phyloP scores from a whole-genome alignment of 1,284 basidiomycete genomes.

The Ceraceosorus guamensis region DNA sequence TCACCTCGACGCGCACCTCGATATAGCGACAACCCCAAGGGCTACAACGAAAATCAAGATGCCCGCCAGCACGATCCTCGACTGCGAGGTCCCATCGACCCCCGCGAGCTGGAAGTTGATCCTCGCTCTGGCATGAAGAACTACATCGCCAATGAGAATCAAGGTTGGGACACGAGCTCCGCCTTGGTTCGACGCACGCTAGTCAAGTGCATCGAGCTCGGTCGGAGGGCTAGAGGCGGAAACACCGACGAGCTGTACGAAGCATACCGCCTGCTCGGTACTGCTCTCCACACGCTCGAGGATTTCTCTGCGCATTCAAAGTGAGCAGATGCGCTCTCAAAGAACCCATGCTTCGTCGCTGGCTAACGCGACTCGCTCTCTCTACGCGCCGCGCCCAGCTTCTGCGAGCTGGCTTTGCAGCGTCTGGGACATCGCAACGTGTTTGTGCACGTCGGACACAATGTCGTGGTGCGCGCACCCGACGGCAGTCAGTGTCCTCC shows the following conservation, averaged over 20 bases:
- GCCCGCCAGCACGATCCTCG: constrained; percentile 67
- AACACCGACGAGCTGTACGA: constrained; percentile 66
- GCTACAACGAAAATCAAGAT: constrained; percentile 66
- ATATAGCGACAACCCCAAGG: constrained; percentile 48
- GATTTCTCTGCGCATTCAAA: constrained; percentile 82
- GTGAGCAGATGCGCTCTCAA: no score
- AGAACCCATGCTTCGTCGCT: no score
- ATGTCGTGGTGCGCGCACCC: constrained; percentile 65
- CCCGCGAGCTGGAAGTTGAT: constrained; percentile 77
- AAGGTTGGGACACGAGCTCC: constrained; percentile 76
- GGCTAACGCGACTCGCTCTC: no score
- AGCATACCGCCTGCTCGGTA: constrained; percentile 41
- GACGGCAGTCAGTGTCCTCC: constrained; percentile 71
- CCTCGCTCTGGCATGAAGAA: constrained; percentile 87
- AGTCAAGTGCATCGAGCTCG: constrained; percentile 62
- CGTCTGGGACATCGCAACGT: constrained; percentile 68
- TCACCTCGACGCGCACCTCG: constrained; percentile 73
- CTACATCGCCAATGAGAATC: constrained; percentile 76
- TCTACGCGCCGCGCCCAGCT: no score
- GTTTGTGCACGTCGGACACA: constrained; percentile 82
- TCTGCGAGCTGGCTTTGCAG: constrained; percentile 56
- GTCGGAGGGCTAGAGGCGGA: constrained; percentile 55
- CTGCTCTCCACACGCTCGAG: constrained; percentile 66
- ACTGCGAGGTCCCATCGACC: constrained; percentile 68
- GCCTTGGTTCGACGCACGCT: constrained; percentile 70